These are phyloP conservation scores for Colletotrichum orbiculare DNA, from an alignment of 2,329 filamentous ascomycete species.

Conservation along the genomic window DNA sequence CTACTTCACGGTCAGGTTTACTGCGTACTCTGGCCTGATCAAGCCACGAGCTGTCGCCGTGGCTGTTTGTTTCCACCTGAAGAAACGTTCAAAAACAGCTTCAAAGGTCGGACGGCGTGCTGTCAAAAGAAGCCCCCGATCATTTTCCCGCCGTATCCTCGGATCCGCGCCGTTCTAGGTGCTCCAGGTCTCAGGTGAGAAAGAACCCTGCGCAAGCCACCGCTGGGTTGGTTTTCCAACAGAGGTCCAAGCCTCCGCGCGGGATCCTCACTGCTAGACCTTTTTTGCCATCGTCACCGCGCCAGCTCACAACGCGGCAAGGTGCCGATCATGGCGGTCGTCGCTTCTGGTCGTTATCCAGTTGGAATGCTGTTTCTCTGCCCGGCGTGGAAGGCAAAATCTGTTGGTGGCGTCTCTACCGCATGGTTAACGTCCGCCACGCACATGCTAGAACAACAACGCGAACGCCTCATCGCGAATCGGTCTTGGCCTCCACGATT, in stretches of 20 bases:
- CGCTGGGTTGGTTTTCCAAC: slow-evolving; percentile 15
- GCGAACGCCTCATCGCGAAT: background rate
- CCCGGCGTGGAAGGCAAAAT: background rate
- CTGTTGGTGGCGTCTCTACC: slow-evolving; percentile 17
- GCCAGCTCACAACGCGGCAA: slow-evolving; percentile 7
- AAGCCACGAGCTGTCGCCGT: slow-evolving; percentile 18
- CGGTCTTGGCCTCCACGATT: slow-evolving; percentile 4
- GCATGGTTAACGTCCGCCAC: slow-evolving; percentile 5
- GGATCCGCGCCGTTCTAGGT: slow-evolving; percentile 1
- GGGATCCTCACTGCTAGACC: slow-evolving; percentile 15
- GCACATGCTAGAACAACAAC: slow-evolving; percentile 7
- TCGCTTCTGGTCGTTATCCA: background rate
- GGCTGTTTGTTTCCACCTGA: slow-evolving; percentile 12
- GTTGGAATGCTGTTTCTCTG: background rate
- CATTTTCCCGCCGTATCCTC: slow-evolving; percentile 11
- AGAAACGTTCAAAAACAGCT: slow-evolving; percentile 20
- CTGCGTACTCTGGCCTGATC: background rate
- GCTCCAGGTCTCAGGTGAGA: slow-evolving; percentile 32
- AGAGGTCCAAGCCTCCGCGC: slow-evolving; percentile 3
- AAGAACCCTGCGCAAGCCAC: slow-evolving; percentile 29
- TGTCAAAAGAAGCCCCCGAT: slow-evolving; percentile 26
- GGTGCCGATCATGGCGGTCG: slow-evolving; percentile 18
- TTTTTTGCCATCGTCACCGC: slow-evolving; percentile 7
- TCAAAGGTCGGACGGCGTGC: slow-evolving; percentile 2
- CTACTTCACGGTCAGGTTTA: too few species aligned